Evolutionary conservation across 2,329 filamentous ascomycete genomes (phyloP).

Genomic region (Ophiocordyceps sinensis): DNA sequence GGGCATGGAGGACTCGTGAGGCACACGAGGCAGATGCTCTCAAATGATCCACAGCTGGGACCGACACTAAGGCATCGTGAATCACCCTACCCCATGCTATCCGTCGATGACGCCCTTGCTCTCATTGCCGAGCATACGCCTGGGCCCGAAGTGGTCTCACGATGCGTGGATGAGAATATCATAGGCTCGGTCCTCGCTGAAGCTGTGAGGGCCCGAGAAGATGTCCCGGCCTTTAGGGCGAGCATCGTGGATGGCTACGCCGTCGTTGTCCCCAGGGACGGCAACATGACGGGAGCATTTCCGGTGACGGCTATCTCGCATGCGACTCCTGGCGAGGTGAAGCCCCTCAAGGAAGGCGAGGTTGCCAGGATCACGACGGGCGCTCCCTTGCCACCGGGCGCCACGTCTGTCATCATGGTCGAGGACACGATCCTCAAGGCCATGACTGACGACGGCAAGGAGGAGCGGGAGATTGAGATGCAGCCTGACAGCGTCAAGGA

Average conservation of each 20-base stretch:
- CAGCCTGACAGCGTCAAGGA: constrained; percentile 58
- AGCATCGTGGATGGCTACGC: constrained; percentile 98
- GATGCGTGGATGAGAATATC: constrained; percentile 48
- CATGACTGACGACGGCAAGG: constrained; percentile 62
- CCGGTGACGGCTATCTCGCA: constrained; percentile 80
- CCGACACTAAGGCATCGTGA: constrained; percentile 62
- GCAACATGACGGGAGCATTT: constrained; percentile 61
- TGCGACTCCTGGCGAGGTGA: constrained; percentile 56
- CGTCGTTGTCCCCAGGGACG: constrained; percentile 50
- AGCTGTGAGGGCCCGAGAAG: constrained; percentile 65
- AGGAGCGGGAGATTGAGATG: constrained; percentile 83
- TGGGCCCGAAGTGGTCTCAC: constrained; percentile 36
- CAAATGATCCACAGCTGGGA: constrained; percentile 46
- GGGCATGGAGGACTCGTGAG: constrained; percentile 49
- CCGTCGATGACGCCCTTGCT: constrained; percentile 65
- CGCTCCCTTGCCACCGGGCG: constrained; percentile 74
- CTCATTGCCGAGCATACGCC: constrained; percentile 65
- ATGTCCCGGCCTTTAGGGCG: constrained; percentile 83
- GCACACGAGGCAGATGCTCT: constrained; percentile 50
- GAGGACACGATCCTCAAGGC: constrained; percentile 74
- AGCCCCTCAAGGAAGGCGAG: constrained; percentile 53
- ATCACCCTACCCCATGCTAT: constrained; percentile 86
- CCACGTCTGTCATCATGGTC: constrained; percentile 82
- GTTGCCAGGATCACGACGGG: constrained; percentile 90
- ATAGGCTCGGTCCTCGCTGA: constrained; percentile 70